Conservation (phyloP, 2,329 filamentous ascomycete genomes). For the Cladorrhinum sp. region DNA sequence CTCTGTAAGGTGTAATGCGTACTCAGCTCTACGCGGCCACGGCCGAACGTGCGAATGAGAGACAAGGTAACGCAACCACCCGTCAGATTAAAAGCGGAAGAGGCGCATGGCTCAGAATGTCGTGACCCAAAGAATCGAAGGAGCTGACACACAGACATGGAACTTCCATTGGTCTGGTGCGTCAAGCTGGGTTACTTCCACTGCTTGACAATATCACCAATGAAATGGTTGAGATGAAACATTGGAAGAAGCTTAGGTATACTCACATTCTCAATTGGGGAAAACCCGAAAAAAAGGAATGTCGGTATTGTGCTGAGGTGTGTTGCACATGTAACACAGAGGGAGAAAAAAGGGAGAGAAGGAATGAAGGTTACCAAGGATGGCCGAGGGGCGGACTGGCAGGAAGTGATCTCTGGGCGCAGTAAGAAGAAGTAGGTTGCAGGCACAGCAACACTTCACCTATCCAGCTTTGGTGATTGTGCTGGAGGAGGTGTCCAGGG, state of each 20-base stretch:
- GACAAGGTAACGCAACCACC: neutral
- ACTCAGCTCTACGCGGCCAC: neutral
- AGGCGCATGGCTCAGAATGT: neutral
- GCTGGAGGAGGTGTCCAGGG: too few species aligned
- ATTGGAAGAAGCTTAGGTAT: neutral
- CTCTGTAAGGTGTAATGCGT: too few species aligned
- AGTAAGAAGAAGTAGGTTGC: slow-evolving; percentile 6
- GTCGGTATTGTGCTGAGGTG: neutral
- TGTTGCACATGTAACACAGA: neutral
- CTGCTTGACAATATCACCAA: too few species aligned
- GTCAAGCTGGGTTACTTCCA: too few species aligned
- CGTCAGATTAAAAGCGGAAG: neutral
- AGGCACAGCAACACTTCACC: slow-evolving; percentile 12
- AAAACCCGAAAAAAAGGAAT: neutral
- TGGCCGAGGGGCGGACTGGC: neutral
- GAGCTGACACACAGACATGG: neutral
- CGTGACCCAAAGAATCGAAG: neutral
- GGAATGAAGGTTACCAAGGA: neutral
- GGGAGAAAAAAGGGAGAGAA: neutral
- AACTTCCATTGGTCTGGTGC: neutral
- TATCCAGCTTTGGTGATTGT: neutral
- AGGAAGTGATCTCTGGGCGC: slow-evolving; percentile 4
- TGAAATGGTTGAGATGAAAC: neutral
- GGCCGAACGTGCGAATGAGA: neutral
- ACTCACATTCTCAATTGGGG: neutral